Evolutionary conservation across 164 flowering plant genomes (phyloP), one percentile per base, ranked within the genome.

Genomic region (Aristolochia californica): DNA sequence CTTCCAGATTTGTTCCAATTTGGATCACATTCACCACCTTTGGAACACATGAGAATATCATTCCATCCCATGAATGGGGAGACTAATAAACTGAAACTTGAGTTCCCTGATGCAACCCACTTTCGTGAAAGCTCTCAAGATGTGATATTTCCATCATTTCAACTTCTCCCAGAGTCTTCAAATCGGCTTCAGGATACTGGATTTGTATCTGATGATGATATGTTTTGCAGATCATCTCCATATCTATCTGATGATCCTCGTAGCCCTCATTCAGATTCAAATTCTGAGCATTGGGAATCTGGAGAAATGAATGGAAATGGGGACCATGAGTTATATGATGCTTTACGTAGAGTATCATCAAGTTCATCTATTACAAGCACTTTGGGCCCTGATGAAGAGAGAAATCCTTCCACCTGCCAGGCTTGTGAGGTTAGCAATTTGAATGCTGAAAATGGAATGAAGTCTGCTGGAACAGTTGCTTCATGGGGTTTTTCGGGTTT

Each of bases 31-130:
- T 91, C 98, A 28, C 97, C 98, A 17, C 96, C 91, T 4, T 80
- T 93, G 59, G 84, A 79, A 58, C 89, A 80, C 66, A 93, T 93
- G 91, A 83, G 80, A 70, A 83, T 89, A 68, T 85, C 85, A 60
- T 85, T 89, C 72, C 88, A 73, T 44, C 89, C 97, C 9, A 55
- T 74, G 9, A 62, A 72, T 64, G 76, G 72, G 51, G 89, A 76
- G 66, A 70, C 71, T 58, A 73, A 94, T 48, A 73, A 72, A 68
- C 66, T 89, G 59, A 82, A 73, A 64, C 74, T 87, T 60, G 82
- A 78, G 64, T 83, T 87, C 67, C 81, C 88, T 48, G 76, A 78
- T 60, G 84, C 72, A 23, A 71, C 48, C 53, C 69, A 70, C 43
- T 51, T 56, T 44, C 68, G 70, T 48, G 85, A 75, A 60, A 66